Evolutionary conservation across 495 filamentous ascomycete genomes (phyloP).

Genomic region (Emericellopsis terricola): DNA sequence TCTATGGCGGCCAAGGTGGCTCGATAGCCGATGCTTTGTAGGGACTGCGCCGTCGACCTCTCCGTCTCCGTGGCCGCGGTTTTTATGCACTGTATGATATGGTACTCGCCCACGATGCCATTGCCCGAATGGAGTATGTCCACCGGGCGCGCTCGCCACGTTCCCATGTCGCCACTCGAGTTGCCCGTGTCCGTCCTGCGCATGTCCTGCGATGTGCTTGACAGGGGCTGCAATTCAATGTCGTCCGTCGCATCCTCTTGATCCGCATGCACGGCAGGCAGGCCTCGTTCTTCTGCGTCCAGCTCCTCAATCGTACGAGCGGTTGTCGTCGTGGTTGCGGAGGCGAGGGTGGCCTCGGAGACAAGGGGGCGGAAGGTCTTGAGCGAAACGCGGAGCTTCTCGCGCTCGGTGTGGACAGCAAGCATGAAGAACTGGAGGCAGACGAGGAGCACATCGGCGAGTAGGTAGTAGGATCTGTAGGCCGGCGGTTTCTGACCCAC

Average conservation of each 20-base stretch:
- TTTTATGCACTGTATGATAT: slow-evolving; percentile 45
- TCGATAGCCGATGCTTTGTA: slow-evolving; percentile 31
- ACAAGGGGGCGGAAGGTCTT: slow-evolving; percentile 12
- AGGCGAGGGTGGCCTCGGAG: slow-evolving; percentile 5
- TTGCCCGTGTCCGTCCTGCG: slow-evolving; percentile 3
- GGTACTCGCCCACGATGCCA: slow-evolving; percentile 47
- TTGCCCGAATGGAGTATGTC: slow-evolving; percentile 51
- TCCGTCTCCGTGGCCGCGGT: slow-evolving; percentile 42
- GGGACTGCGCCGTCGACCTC: slow-evolving; percentile 26
- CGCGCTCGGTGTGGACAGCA: slow-evolving; percentile 50
- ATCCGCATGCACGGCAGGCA: slow-evolving; percentile 9
- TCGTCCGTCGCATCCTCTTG: slow-evolving; percentile 20
- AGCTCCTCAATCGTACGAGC: slow-evolving; percentile 37
- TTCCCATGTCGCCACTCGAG: slow-evolving; percentile 6
- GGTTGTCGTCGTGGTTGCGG: slow-evolving; percentile 4
- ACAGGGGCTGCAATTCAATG: slow-evolving; percentile 31
- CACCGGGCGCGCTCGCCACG: slow-evolving; percentile 28
- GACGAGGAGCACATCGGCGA: slow-evolving; percentile 47
- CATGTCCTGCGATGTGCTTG: slow-evolving; percentile 6
- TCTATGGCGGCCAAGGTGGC: slow-evolving; percentile 26
- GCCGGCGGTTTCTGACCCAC: slow-evolving; percentile 67
- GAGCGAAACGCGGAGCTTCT: slow-evolving; percentile 29
- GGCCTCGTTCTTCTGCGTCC: slow-evolving; percentile 69
- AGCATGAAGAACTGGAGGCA: slow-evolving; percentile 57
- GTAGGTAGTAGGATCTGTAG: slow-evolving; percentile 41